These are phyloP conservation scores for Lumnitzera racemosa DNA, from an alignment of 345 rosid species.

Conservation along the genomic window DNA sequence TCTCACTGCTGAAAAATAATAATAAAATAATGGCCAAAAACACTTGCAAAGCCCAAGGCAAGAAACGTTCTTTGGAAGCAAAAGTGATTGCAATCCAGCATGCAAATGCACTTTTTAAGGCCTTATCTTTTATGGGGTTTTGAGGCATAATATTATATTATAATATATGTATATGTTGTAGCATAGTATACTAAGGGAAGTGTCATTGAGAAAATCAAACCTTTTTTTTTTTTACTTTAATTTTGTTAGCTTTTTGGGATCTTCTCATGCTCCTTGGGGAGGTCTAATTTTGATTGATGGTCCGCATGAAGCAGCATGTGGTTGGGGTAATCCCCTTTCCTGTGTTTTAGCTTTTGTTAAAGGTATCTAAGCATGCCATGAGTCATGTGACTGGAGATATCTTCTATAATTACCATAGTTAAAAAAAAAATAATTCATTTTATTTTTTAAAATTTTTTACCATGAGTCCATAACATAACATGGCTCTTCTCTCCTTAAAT, in stretches of 20 bases:
- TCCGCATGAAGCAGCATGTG: conserved; percentile 53
- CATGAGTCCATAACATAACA: too few species aligned
- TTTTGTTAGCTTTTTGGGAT: conserved; percentile 40
- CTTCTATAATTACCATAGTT: conserved; percentile 23
- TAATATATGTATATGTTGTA: conserved; percentile 1
- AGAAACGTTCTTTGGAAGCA: conserved; percentile 34
- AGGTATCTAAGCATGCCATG: conserved; percentile 50
- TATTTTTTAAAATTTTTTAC: conserved; percentile 3
- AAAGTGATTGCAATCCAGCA: conserved; percentile 35
- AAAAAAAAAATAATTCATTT: background rate
- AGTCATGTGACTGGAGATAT: conserved; percentile 34
- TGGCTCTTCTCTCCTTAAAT: too few species aligned
- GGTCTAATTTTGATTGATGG: conserved; percentile 20
- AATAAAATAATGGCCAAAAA: background rate
- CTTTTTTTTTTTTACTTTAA: background rate
- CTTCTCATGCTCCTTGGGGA: conserved; percentile 25
- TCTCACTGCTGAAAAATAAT: too few species aligned
- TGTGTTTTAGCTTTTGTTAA: conserved; percentile 25
- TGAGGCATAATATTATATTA: conserved; percentile 9
- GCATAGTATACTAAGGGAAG: conserved; percentile 13
- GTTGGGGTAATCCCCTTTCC: conserved; percentile 11
- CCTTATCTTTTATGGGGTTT: conserved; percentile 28
- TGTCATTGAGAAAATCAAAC: conserved; percentile 7
- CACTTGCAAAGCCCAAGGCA: conserved; percentile 28
- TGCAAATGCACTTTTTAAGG: conserved; percentile 28